A percentile compares a stretch with the other conserved stretches of the same genome.
Conservation (phyloP, 441 rosid genomes). For the Rhodomyrtus psidioides region DNA sequence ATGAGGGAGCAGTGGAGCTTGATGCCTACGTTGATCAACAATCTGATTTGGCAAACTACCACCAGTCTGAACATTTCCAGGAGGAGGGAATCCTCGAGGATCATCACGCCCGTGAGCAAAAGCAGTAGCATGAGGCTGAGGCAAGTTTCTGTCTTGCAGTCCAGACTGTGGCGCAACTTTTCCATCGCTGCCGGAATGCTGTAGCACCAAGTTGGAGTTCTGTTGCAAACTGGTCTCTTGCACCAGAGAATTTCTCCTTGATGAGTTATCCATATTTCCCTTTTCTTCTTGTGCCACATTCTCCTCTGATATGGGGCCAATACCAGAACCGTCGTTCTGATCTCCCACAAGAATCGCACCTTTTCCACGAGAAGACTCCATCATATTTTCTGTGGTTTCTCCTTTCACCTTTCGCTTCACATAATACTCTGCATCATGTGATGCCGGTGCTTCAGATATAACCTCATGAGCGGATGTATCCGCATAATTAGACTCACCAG, state of each 20-base stretch:
- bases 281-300: conserved; percentile 17
- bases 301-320: conserved; percentile 11
- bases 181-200: background rate
- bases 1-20: conserved; percentile 4
- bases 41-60: conserved; percentile 1
- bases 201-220: background rate
- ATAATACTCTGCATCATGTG: conserved; percentile 17
- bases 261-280: conserved; percentile 16
- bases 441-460: conserved; percentile 1
- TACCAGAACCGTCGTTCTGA: conserved; percentile 18
- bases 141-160: background rate
- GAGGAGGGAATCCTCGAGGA: conserved; percentile 14
- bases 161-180: background rate
- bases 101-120: conserved; percentile 18
- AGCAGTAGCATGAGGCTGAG: conserved; percentile 1
- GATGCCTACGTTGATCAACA: conserved; percentile 21
- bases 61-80: conserved; percentile 20
- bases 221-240: conserved; percentile 18
- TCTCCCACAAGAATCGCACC: conserved; percentile 2
- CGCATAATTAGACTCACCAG: conserved; percentile 7
- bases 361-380: conserved; percentile 6
- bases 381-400: conserved; percentile 16
- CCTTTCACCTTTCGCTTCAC: conserved; percentile 23
- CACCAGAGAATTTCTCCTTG: conserved; percentile 10
- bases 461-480: conserved; percentile 16